Evolutionary conservation across 176 grass and related monocot genomes (phyloP).

Genomic region (Saccharum officinarum): DNA sequence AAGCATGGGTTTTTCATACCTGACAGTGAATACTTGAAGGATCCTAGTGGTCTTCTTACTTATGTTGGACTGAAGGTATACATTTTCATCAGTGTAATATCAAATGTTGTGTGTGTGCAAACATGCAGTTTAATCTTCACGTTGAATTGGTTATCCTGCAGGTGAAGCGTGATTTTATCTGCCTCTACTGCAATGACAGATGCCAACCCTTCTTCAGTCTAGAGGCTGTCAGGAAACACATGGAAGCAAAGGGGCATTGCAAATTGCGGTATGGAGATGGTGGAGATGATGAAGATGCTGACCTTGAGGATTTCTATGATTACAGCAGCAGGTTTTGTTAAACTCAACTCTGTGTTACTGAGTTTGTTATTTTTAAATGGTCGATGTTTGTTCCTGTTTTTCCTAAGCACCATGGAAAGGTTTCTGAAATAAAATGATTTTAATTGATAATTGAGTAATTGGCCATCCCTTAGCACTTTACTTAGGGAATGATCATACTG

Average conservation of each 20-base stretch:
- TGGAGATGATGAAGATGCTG: constrained; percentile 90
- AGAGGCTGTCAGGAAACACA: constrained; percentile 93
- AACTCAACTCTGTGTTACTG: background rate
- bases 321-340: constrained; percentile 81
- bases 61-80: constrained; percentile 86
- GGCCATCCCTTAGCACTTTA: background rate
- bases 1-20: constrained; percentile 97
- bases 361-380: background rate
- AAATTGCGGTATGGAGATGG: constrained; percentile 93
- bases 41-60: constrained; percentile 81
- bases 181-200: constrained; percentile 93
- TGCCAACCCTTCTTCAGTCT: constrained; percentile 80
- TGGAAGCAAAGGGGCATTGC: constrained; percentile 93
- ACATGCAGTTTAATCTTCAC: background rate
- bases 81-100: background rate
- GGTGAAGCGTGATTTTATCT: constrained; percentile 89
- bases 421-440: background rate
- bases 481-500: background rate
- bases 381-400: background rate
- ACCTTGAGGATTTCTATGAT: constrained; percentile 97
- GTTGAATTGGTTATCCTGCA: constrained; percentile 23
- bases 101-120: background rate
- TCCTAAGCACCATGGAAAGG: background rate
- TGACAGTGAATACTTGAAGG: constrained; percentile 92
- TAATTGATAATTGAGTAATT: background rate